A percentile compares a stretch with the other conserved stretches of the same genome.
Conservation (phyloP, 176 grass and related monocot species). For the Oryza glumipatula region DNA sequence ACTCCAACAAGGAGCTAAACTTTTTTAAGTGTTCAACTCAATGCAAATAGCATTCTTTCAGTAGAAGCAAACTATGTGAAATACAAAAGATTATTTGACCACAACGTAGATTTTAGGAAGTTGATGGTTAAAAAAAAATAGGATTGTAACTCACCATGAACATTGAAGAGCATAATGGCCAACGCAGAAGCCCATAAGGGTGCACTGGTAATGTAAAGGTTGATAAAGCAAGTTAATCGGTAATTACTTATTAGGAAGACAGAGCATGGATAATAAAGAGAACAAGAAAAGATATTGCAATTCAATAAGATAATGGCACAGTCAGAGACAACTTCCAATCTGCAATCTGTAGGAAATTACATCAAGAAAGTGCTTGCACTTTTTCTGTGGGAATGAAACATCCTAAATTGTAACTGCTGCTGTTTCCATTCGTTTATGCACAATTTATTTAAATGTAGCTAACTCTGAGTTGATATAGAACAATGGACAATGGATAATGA, state of each 20-base stretch:
- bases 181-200: conserved; percentile 78
- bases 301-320: neutral
- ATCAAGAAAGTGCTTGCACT: neutral
- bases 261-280: conserved; percentile 8
- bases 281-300: conserved; percentile 5
- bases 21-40: neutral
- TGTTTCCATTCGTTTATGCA: neutral
- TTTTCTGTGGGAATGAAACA: neutral
- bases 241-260: conserved; percentile 22
- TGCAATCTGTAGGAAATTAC: neutral
- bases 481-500: neutral
- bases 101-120: conserved; percentile 26
- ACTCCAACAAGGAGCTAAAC: neutral
- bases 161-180: conserved; percentile 79
- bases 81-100: neutral
- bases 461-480: neutral
- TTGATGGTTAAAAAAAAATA: conserved; percentile 19
- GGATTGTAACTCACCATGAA: conserved; percentile 66
- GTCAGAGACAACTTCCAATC: neutral
- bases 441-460: neutral
- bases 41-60: neutral
- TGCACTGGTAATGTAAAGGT: conserved; percentile 51
- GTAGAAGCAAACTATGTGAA: neutral
- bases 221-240: conserved; percentile 35
- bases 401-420: neutral